A percentile compares a stretch with the other conserved stretches of the same genome.
phyloP scores from a whole-genome alignment of 228 moss, liverwort and hornwort species.

The Sphagnum magellanicum region DNA sequence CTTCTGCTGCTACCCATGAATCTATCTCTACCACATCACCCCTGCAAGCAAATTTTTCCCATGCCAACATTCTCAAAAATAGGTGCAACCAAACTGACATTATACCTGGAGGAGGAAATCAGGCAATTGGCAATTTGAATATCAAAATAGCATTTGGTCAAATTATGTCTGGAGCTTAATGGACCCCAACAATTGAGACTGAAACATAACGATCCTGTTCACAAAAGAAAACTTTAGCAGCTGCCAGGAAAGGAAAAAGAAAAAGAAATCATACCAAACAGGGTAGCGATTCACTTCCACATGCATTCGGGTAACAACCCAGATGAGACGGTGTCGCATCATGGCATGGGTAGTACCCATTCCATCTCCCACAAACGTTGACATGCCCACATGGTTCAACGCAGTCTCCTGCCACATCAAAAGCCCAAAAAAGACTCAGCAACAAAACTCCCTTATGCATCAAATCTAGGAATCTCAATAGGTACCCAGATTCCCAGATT shows the following conservation, averaged over 20 bases:
- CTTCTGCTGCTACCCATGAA: constrained; percentile 81
- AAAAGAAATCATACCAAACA: constrained; percentile 41
- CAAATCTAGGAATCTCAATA: too few species aligned
- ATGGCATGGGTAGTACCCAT: constrained; percentile 95
- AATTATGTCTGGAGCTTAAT: too few species aligned
- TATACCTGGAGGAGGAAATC: neutral
- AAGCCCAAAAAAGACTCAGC: neutral
- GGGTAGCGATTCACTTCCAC: constrained; percentile 91
- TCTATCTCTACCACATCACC: constrained; percentile 86
- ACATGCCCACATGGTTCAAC: constrained; percentile 78
- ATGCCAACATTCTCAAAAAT: neutral
- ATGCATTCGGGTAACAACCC: constrained; percentile 93
- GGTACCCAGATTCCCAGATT: neutral
- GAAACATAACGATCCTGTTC: too few species aligned
- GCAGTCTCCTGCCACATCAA: constrained; percentile 60
- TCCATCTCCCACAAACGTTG: constrained; percentile 89
- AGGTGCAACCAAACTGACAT: too few species aligned
- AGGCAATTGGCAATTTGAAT: neutral
- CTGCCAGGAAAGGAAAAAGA: too few species aligned
- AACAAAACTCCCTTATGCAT: neutral
- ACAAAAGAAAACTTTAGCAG: too few species aligned
- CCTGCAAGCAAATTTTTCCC: constrained; percentile 28
- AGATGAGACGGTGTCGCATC: constrained; percentile 87
- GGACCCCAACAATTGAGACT: too few species aligned
- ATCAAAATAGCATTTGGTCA: neutral